phyloP scores from a whole-genome alignment of 768 basidiomycete genomes.

The Rhodocollybia butyracea region DNA sequence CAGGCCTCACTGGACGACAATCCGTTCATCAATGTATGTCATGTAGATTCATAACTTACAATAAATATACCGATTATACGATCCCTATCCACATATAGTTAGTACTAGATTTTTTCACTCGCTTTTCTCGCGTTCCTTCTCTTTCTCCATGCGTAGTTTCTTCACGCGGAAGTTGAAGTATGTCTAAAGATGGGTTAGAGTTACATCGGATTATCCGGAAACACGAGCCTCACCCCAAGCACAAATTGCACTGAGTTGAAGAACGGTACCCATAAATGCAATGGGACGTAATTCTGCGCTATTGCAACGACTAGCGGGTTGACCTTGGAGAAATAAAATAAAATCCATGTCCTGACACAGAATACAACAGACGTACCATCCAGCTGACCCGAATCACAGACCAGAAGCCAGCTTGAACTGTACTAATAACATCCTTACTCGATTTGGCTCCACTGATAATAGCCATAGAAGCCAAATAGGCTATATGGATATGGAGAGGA shows the following conservation, averaged over 20 bases:
- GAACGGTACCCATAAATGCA: constrained; percentile 86
- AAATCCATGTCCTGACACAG: no score
- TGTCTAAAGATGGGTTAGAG: constrained; percentile 39
- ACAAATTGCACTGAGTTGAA: constrained; percentile 78
- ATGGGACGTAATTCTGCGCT: constrained; percentile 77
- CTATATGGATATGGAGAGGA: constrained; percentile 29
- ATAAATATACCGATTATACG: constrained; percentile 4
- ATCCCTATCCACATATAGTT: constrained; percentile 1
- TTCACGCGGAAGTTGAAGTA: constrained; percentile 75
- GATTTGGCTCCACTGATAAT: constrained; percentile 79
- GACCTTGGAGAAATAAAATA: constrained; percentile 77
- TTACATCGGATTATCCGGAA: neutral
- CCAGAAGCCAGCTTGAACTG: constrained; percentile 72
- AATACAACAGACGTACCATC: no score
- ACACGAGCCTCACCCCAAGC: constrained; percentile 56
- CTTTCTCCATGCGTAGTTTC: constrained; percentile 53
- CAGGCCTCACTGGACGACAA: constrained; percentile 24
- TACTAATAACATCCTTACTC: constrained; percentile 57
- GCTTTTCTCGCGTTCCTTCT: constrained; percentile 38
- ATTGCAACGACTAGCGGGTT: constrained; percentile 71
- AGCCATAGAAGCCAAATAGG: constrained; percentile 77
- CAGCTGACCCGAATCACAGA: constrained; percentile 69
- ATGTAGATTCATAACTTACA: constrained; percentile 18
- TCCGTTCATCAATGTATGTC: constrained; percentile 29
- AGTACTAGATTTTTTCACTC: neutral